These are phyloP conservation scores for Rhodotorula babjevae DNA, from an alignment of 768 basidiomycete species.

Conservation along the genomic window DNA sequence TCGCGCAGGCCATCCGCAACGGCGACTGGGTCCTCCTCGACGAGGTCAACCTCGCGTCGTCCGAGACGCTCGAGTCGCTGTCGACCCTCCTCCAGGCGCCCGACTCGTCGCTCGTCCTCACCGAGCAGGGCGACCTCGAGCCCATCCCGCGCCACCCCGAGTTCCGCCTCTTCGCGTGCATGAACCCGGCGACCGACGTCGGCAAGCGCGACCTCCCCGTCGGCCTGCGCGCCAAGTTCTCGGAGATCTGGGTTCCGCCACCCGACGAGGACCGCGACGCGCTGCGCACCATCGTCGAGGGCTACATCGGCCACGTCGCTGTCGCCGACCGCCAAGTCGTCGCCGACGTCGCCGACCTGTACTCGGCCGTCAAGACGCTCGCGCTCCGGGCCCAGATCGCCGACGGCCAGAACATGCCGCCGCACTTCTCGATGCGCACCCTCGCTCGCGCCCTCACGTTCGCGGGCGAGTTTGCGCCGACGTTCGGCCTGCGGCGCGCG, in stretches of 20 bases:
- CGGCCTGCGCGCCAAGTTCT: constrained; percentile 83
- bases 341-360: constrained; percentile 88
- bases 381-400: constrained; percentile 72
- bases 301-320: constrained; percentile 79
- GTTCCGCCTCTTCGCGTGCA: constrained; percentile 95
- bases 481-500: constrained; percentile 75
- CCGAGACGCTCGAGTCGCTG: constrained; percentile 90
- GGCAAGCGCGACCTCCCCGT: constrained; percentile 96
- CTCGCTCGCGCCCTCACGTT: constrained; percentile 84
- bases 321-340: constrained; percentile 80
- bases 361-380: constrained; percentile 69
- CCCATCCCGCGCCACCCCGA: constrained; percentile 86
- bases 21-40: constrained; percentile 96
- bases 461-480: constrained; percentile 69
- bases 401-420: constrained; percentile 85
- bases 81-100: constrained; percentile 80
- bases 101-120: constrained; percentile 80
- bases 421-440: constrained; percentile 97
- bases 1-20: constrained; percentile 78
- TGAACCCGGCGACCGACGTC: constrained; percentile 98
- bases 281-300: constrained; percentile 72
- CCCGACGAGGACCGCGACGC: constrained; percentile 90
- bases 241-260: constrained; percentile 89
- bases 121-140: constrained; percentile 85
- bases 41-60: constrained; percentile 88